Evolutionary conservation across 2,329 filamentous ascomycete genomes (phyloP).

Genomic region (Passalora sequoiae): DNA sequence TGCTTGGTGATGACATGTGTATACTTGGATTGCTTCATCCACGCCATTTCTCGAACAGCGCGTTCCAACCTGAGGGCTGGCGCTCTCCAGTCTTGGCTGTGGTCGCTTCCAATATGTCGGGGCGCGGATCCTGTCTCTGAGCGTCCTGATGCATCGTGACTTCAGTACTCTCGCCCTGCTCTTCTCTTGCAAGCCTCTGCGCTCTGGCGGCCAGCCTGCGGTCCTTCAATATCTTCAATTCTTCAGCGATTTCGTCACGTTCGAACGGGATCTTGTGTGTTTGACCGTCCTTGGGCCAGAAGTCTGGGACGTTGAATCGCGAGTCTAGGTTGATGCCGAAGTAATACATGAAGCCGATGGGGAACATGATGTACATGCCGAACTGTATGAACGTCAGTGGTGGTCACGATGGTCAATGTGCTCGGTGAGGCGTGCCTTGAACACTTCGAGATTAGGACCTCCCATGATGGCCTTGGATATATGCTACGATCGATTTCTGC

Average conservation of each 20-base stretch:
- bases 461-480: slow-evolving; percentile 62
- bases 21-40: slow-evolving; percentile 1
- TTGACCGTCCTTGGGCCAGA: slow-evolving; percentile 83
- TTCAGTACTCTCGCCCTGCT: slow-evolving; percentile 26
- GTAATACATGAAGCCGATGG: slow-evolving; percentile 99
- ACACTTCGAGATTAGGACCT: slow-evolving; percentile 86
- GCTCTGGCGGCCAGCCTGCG: slow-evolving; percentile 45
- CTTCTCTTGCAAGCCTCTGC: slow-evolving; percentile 42
- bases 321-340: slow-evolving; percentile 97
- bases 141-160: slow-evolving; percentile 23
- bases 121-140: slow-evolving; percentile 18
- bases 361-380: slow-evolving; percentile 97
- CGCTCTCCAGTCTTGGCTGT: slow-evolving; percentile 3
- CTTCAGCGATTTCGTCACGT: slow-evolving; percentile 73
- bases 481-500: too few relatives aligned
- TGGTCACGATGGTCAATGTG: background rate
- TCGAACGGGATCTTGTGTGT: slow-evolving; percentile 73
- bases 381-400: slow-evolving; percentile 55
- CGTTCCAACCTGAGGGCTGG: background rate
- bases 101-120: slow-evolving; percentile 25
- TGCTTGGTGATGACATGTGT: too few relatives aligned
- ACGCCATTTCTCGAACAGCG: slow-evolving; percentile 1
- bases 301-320: slow-evolving; percentile 80
- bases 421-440: slow-evolving; percentile 61
- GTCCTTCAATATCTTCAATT: slow-evolving; percentile 66